phyloP scores from a whole-genome alignment of 495 filamentous ascomycete genomes.

The Aspergillus carlsbadensis region DNA sequence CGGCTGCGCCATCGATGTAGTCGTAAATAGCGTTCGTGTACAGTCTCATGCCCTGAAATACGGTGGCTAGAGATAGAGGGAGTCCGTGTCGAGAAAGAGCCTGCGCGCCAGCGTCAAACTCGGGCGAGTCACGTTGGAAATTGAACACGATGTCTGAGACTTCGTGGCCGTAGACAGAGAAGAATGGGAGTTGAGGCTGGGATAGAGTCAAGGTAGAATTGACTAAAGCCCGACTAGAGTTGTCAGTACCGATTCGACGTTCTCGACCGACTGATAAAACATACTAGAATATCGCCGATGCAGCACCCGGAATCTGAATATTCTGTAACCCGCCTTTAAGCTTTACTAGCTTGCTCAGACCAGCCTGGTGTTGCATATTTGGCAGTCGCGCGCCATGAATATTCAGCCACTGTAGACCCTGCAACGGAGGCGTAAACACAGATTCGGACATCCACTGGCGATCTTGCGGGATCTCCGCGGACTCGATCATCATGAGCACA shows the following conservation, averaged over 20 bases:
- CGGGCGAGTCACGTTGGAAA: background rate
- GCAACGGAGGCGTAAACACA: background rate
- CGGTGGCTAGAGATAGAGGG: background rate
- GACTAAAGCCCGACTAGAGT: background rate
- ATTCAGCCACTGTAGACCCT: conserved; percentile 8
- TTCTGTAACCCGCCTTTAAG: conserved; percentile 5
- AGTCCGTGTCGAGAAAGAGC: background rate
- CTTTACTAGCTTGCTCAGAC: conserved; percentile 1
- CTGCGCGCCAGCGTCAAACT: background rate
- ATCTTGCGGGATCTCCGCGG: background rate
- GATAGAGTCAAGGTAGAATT: conserved; percentile 7
- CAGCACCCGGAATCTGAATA: conserved; percentile 2
- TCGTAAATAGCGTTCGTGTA: background rate
- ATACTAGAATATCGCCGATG: conserved; percentile 9
- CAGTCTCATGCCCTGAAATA: background rate
- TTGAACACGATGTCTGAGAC: background rate
- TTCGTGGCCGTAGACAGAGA: background rate
- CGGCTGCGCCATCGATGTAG: background rate
- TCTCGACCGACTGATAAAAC: background rate
- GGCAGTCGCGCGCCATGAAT: conserved; percentile 8
- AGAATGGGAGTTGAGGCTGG: background rate
- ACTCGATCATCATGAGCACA: conserved; percentile 2
- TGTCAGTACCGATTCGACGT: background rate
- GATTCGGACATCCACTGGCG: background rate
- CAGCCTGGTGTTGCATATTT: conserved; percentile 2